Percentiles rank a stretch among this genome's conserved stretches.
Evolutionary conservation across 176 grass and related monocot genomes (phyloP).

Genomic region (Luzula sylvatica): DNA sequence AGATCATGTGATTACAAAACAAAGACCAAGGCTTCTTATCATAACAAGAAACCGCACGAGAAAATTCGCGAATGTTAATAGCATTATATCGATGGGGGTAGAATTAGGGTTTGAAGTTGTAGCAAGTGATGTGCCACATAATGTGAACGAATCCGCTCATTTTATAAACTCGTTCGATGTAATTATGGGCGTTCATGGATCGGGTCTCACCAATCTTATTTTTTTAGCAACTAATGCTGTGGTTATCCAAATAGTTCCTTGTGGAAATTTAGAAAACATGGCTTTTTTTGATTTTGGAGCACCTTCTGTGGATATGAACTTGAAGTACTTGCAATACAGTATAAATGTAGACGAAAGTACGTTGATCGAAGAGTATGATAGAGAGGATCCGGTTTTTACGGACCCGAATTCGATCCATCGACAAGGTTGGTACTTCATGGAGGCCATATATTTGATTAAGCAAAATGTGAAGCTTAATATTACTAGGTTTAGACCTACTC

Average conservation of each 20-base stretch:
- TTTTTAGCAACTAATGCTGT: conserved; percentile 50
- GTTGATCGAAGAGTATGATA: conserved; percentile 31
- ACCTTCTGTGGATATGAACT: conserved; percentile 29
- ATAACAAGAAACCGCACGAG: conserved; percentile 45
- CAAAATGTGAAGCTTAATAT: conserved; percentile 55
- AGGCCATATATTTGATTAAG: conserved; percentile 33
- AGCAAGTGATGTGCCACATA: conserved; percentile 36
- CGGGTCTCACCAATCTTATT: conserved; percentile 47
- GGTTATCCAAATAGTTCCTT: conserved; percentile 50
- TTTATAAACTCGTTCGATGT: conserved; percentile 59
- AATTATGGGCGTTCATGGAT: conserved; percentile 56
- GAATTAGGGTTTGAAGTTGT: conserved; percentile 56
- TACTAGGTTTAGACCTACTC: conserved; percentile 17
- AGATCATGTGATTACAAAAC: conserved; percentile 6
- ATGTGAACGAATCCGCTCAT: conserved; percentile 31
- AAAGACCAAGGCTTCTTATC: conserved; percentile 41
- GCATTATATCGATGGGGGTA: conserved; percentile 34
- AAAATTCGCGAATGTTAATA: conserved; percentile 51
- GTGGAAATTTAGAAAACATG: conserved; percentile 38
- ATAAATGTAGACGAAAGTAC: conserved; percentile 49
- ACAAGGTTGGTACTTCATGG: conserved; percentile 43
- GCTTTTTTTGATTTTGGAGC: conserved; percentile 34
- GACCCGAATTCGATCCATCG: conserved; percentile 45
- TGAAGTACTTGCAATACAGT: conserved; percentile 64
- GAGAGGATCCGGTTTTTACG: conserved; percentile 34